Evolutionary conservation across 1,139 yeast genomes (phyloP), one percentile per base, ranked within the genome.

Genomic region (Petasospora fabianii): DNA sequence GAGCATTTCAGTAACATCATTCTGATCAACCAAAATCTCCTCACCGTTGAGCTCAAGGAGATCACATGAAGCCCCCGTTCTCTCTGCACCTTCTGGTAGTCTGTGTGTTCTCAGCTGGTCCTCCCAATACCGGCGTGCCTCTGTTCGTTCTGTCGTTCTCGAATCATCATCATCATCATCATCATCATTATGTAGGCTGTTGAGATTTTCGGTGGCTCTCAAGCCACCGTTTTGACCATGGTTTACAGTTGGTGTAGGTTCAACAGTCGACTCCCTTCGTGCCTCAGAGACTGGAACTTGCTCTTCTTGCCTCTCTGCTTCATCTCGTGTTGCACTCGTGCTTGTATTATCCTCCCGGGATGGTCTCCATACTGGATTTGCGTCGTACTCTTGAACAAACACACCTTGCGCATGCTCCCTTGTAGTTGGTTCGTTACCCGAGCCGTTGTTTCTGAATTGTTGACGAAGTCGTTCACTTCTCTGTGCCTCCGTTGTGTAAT

Each of bases 391-490:
- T 5, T 35, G 35, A 4, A 41, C 47, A 30, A 41, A 38, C 4
- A 44, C 33, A 15, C 44, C 31, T 11, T 39, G 34, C 6, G 39
- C 26, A 12, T 36, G 34, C 16, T 41, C 44, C 6, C 24, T 15
- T n/a, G 37, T 24, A 6, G 42, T 26, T 3, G 41, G 34, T 24
- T 39, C 45, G n/a, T 44, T 34, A 6, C 27, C 32, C 11, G 34
- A 24, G 0, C 40, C 36, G 6, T 38, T 41, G n/a, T 38, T 40
- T 41, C 48, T 43, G 20, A 47, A 32, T 13, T 49, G 53, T 22
- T 46, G 43, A 41, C 53, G 44, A 21, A 50, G 24, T 27, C 55
- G 36, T 30, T 49, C 43, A 38, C 45, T 50, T 40, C 57, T 47
- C 36, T 51, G 53, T 7, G 45, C 44, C 34, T 54, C 57, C 5